Evolutionary conservation across 2,329 filamentous ascomycete species (phyloP), one percentile per base, ranked within the genome.

Genomic region (Colletotrichum sojae): DNA sequence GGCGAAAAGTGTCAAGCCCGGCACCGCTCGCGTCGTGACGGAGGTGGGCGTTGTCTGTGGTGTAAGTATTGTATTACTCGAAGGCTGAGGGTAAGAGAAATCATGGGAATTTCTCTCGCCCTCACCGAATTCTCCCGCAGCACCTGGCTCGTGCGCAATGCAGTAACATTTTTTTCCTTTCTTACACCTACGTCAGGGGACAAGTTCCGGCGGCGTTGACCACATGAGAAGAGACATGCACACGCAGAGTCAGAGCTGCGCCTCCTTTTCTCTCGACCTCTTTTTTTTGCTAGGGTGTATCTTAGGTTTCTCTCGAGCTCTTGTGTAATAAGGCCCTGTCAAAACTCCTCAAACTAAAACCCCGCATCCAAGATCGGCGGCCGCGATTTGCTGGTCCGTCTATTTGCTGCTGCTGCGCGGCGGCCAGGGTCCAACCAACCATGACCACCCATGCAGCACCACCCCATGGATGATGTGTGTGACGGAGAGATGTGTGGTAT

Each of bases 31-130:
- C 40, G 12, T 63, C 43, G 31, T 22, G 20, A 31, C 43, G 39
- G 10, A 53, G 43, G 12, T 36, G 49, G 8, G 40, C 63, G 20
- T 59, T 25, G 49, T 55, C 18, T 25, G 9, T 13, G 27, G 40
- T 54, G 25, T 40, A 39, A 15, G 22, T 25, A 39, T 10, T 57
- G 5, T 56, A 57, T 71, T 71, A 71, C 70, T 67, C 65, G 63
- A 71, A 69, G 63, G 45, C 40, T 63, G 20, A 69, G 68, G 36
- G 70, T 71, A 71, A 71, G 48, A 64, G 51, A 58, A 66, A 64
- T 55, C 49, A 36, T 27, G 49, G 16, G 16, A 49, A 25, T 53
- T 48, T 36, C 31, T 36, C 10, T 43, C 40, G 16, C 40, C 40
- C 13, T n/a, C 27, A 13, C 60, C 51, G 13, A 56, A 63, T 45